phyloP scores from a whole-genome alignment of 2,329 filamentous ascomycete species.

The Emmonsia crescens region DNA sequence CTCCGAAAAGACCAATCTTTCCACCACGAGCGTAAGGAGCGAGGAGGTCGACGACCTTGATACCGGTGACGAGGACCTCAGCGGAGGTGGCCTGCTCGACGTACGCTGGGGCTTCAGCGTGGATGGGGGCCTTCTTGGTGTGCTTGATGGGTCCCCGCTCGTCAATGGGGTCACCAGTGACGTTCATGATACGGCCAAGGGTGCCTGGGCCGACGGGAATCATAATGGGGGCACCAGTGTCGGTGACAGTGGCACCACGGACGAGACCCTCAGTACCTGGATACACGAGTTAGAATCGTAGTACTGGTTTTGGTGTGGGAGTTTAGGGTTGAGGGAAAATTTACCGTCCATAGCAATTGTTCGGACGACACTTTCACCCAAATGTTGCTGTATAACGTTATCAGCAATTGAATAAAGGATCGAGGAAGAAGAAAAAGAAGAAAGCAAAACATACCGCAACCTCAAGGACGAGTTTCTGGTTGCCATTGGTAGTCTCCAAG shows the following conservation, averaged over 20 bases:
- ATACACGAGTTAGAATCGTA: constrained; percentile 7
- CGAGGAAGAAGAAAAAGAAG: background rate
- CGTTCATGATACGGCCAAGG: constrained; percentile 99
- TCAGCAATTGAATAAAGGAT: constrained; percentile 6
- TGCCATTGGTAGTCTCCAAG: constrained; percentile 80
- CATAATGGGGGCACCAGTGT: constrained; percentile 91
- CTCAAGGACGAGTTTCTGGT: constrained; percentile 90
- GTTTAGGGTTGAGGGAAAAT: constrained; percentile 18
- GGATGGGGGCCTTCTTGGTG: constrained; percentile 77
- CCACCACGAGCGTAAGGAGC: constrained; percentile 99
- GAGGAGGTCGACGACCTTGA: constrained; percentile 99
- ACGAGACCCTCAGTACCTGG: constrained; percentile 97
- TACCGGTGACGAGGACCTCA: constrained; percentile 96
- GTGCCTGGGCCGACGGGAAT: constrained; percentile 89
- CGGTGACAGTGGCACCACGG: constrained; percentile 72
- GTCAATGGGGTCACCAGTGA: constrained; percentile 99
- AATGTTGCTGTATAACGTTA: constrained; percentile 66
- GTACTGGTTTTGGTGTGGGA: background rate
- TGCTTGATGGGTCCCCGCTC: constrained; percentile 97
- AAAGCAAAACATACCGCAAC: constrained; percentile 64
- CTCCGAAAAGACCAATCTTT: constrained; percentile 99
- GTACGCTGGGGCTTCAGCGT: constrained; percentile 88
- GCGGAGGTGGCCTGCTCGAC: constrained; percentile 90
- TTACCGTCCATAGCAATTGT: constrained; percentile 99
- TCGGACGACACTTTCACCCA: constrained; percentile 97